Base-by-base conservation (phyloP, 306 rosid species). In the Acmispon strigosus region DNA sequence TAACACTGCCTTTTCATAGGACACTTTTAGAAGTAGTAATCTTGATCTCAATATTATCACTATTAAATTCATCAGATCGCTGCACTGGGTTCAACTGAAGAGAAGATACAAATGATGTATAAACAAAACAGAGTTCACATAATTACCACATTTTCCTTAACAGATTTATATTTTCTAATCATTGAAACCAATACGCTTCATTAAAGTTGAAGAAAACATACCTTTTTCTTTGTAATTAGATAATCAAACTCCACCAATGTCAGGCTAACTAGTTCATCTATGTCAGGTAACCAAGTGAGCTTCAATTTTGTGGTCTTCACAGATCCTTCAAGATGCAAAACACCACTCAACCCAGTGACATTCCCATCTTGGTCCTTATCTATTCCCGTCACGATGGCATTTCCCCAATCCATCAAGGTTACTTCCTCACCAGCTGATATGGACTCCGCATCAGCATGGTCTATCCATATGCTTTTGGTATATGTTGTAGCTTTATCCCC, bases 371-470 rank as follows among this genome's bases (percentile, higher is more conserved):
- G 81, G 81, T 89, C 92, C 79, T 80, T 94, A 76, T 83, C 83
- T 59, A 89, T 83, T 68, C 74, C 84, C 78, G 86, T 86, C 19
- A 91, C 83, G 17, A 94, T 82, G 55, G 96, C 99, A 83, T 89
- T 94, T 39, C 92, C 97, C 99, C 99, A 94, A 77, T 91, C 99
- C 99, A 94, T 94, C 61, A 94, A 72, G 10, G 95, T 91, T 42
- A 94, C 85, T 72, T 91, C 99, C 83, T 91, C 96, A 8, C 87
- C 97, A 3, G 66, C 84, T 27, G 87, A 64, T 50, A 94, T 69
- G 20, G 80, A 67, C 72, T 55, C 85, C 11, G 99, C 96, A 63
- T 94, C 99, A 27, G 86, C 86, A 44, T 79, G 73, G 59, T 94
- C 97, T 8, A 94, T 65, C 96, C 94, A 91, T 72, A 94, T 82